phyloP scores from a whole-genome alignment of 768 basidiomycete species.

The Termitomyces bulborhizus region DNA sequence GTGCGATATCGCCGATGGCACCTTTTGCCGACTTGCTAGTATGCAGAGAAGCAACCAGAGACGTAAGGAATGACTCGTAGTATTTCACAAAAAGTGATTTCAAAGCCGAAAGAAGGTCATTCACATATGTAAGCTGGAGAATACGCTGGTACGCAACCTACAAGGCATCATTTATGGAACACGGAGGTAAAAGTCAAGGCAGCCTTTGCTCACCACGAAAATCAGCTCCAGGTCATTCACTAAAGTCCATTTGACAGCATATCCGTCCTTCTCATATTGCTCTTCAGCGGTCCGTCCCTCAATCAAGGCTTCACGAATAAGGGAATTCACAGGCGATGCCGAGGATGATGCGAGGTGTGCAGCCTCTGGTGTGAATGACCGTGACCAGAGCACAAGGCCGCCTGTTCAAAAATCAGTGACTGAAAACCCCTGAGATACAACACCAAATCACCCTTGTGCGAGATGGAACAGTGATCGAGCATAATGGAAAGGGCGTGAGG shows the following conservation, averaged over 20 bases:
- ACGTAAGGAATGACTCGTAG: slow-evolving; percentile 77
- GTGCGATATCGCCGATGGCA: slow-evolving; percentile 27
- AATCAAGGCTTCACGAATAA: slow-evolving; percentile 87
- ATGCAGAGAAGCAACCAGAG: slow-evolving; percentile 81
- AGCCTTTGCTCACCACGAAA: slow-evolving; percentile 69
- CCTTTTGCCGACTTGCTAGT: slow-evolving; percentile 45
- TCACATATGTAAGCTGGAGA: slow-evolving; percentile 89
- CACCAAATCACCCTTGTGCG: slow-evolving; percentile 67
- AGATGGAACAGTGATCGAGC: slow-evolving; percentile 95
- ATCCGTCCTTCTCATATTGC: slow-evolving; percentile 91
- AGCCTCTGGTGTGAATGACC: slow-evolving; percentile 88
- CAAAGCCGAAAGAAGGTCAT: slow-evolving; percentile 75
- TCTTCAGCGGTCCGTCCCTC: slow-evolving; percentile 80
- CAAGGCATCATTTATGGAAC: not conserved
- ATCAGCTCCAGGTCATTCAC: slow-evolving; percentile 95
- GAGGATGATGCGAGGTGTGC: slow-evolving; percentile 61
- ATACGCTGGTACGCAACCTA: slow-evolving; percentile 97
- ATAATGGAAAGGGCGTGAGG: slow-evolving; percentile 30
- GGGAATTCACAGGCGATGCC: slow-evolving; percentile 79
- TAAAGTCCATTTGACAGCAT: slow-evolving; percentile 91
- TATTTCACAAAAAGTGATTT: slow-evolving; percentile 83
- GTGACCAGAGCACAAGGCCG: slow-evolving; percentile 91
- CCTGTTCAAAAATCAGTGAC: slow-evolving; percentile 38
- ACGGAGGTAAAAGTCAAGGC: slow-evolving; percentile 1
- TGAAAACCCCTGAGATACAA: not conserved